Evolutionary conservation across 192 early-diverging fungal species (phyloP).

Genomic region (Dissophora ornata): DNA sequence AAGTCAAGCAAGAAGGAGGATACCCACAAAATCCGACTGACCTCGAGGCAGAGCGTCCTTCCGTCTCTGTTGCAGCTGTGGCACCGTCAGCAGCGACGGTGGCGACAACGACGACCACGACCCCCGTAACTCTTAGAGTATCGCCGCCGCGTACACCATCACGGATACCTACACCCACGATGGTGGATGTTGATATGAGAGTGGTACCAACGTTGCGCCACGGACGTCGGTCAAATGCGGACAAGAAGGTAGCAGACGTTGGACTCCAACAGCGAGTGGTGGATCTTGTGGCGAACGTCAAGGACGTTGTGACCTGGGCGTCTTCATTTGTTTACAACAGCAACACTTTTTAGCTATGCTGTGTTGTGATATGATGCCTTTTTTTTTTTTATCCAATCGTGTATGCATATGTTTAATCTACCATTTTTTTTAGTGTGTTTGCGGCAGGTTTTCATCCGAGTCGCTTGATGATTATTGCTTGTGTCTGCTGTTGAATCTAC

Average conservation of each 20-base stretch:
- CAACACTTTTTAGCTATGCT: conserved; percentile 40
- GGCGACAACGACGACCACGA: background rate
- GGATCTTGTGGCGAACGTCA: conserved; percentile 39
- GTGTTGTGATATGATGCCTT: too few species aligned
- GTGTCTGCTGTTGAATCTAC: too few species aligned
- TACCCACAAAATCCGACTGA: too few species aligned
- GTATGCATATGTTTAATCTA: too few species aligned
- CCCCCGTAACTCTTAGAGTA: background rate
- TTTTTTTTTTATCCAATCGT: too few species aligned
- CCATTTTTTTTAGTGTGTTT: too few species aligned
- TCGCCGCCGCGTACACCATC: background rate
- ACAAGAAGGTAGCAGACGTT: background rate
- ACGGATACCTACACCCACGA: background rate
- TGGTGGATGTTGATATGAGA: background rate
- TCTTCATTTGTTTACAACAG: conserved; percentile 55
- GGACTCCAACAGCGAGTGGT: conserved; percentile 45
- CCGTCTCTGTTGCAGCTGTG: too few species aligned
- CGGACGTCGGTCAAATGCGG: background rate
- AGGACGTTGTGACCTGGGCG: conserved; percentile 54
- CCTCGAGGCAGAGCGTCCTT: too few species aligned
- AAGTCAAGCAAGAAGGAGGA: too few species aligned
- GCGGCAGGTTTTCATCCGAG: too few species aligned
- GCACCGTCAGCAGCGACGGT: background rate
- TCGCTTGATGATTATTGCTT: too few species aligned
- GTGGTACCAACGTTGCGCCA: background rate